Base-by-base conservation (phyloP, 2,329 filamentous ascomycete species). In the Aspergillus melleus region DNA sequence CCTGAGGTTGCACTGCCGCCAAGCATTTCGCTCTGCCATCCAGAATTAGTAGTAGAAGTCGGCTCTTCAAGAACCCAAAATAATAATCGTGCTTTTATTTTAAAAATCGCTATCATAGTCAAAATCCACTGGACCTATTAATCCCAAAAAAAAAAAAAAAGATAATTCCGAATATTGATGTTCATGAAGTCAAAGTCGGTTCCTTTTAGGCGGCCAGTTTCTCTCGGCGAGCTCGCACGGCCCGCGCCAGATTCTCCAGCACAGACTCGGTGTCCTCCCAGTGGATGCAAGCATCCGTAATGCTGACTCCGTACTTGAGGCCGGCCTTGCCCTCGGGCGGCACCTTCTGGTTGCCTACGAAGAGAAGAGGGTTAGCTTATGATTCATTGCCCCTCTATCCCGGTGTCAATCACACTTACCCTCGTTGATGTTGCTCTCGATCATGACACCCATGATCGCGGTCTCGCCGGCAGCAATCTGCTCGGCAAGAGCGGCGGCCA, bases 381-480 rank as follows among this genome's bases (percentile, higher is more conserved):
- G 59, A 55, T 42, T 54, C 36, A 51, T 42, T 36, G 46, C 42
- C 46, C 46, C 50, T 50, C 3, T n/a, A 44, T 20, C 8, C 30
- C 26, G 49, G 50, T 20, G 42, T 19, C 16, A 46, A 12, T 46
- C 16, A 16, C 42, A 73, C 83, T 71, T 76, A 90, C 90, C 93
- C 80, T 97, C 94, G 71, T 94, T 90, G 79, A 98, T 96, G 77
- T 98, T 91, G 77, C 91, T 96, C 83, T 99, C 95, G 71, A 99
- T 96, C 95, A 99, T 99, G 61, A 98, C 91, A 70, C 95, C 95
- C 87, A 97, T 94, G 72, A 99, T 95, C 52, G 83, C 89, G 3
- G 85, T 84, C 80, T 98, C 94, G 39, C 95, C 95, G 59, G 84
- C 86, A 57, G 88, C 84, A 61, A 99, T 90, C 80, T 99, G 95